phyloP scores from a whole-genome alignment of 257 asterid genomes.

The Scutellaria galericulata region DNA sequence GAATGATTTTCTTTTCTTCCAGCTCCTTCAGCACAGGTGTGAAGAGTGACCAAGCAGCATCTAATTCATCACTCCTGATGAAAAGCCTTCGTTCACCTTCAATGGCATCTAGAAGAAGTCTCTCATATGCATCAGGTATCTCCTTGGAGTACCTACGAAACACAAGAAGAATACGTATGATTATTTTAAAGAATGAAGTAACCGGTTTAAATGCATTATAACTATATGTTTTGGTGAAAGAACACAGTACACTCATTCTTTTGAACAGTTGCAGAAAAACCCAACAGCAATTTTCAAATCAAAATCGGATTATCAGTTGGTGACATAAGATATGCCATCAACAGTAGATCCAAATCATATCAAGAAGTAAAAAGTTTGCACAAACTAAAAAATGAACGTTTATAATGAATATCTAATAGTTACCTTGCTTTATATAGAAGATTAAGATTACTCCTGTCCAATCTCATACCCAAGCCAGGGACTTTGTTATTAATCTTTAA shows the following conservation, averaged over 20 bases:
- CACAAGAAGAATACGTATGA: neutral
- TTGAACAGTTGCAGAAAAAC: neutral
- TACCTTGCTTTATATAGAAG: conserved; percentile 94
- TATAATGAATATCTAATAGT: conserved; percentile 29
- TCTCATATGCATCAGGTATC: conserved; percentile 97
- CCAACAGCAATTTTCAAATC: neutral
- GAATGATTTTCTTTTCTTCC: conserved; percentile 67
- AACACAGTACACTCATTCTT: neutral
- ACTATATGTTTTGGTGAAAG: conserved; percentile 5
- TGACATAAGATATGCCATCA: neutral
- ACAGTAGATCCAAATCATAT: conserved; percentile 6
- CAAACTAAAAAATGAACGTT: neutral
- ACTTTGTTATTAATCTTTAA: conserved; percentile 92
- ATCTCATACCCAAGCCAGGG: conserved; percentile 91
- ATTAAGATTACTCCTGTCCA: conserved; percentile 90
- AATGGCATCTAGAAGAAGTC: conserved; percentile 87
- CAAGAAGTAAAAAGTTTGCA: conserved; percentile 1
- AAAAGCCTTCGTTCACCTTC: conserved; percentile 97
- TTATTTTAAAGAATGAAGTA: neutral
- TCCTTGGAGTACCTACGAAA: conserved; percentile 76
- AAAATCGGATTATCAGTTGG: neutral
- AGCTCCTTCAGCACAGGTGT: conserved; percentile 85
- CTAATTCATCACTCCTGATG: conserved; percentile 90
- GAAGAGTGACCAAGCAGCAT: conserved; percentile 97
- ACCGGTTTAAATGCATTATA: neutral